These are phyloP conservation scores for Gloeostereum incarnatum DNA, from an alignment of 768 basidiomycete species.

Conservation along the genomic window DNA sequence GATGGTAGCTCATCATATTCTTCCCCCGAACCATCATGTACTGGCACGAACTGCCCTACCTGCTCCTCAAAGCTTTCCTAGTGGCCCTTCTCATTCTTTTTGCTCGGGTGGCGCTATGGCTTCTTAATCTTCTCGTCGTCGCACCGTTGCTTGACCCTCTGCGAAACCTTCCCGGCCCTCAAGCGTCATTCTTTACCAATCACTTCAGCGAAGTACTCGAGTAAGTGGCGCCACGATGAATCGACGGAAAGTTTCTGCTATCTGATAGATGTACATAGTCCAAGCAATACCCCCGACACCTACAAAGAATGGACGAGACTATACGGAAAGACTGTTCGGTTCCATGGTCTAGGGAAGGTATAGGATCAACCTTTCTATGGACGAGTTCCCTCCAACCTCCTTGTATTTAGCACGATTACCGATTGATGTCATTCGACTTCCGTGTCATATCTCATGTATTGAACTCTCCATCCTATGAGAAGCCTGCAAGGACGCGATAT, in stretches of 20 bases:
- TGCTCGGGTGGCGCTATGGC: conserved; percentile 26
- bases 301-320: conserved; percentile 32
- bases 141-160: conserved; percentile 40
- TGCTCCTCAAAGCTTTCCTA: no score
- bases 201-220: conserved; percentile 37
- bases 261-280: conserved; percentile 20
- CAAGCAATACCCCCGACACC: conserved; percentile 26
- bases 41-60: no score
- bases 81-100: conserved; percentile 21
- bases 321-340: conserved; percentile 43
- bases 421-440: conserved; percentile 44
- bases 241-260: not conserved
- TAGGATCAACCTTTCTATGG: not conserved
- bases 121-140: conserved; percentile 32
- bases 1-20: no score
- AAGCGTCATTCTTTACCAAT: conserved; percentile 28
- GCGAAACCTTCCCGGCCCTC: conserved; percentile 35
- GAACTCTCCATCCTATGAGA: conserved; percentile 37
- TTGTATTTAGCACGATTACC: conserved; percentile 36
- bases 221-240: conserved; percentile 20
- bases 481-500: conserved; percentile 46
- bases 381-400: not conserved
- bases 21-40: no score
- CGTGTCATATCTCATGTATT: conserved; percentile 39
- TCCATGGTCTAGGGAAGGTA: conserved; percentile 47